Percentiles rank a stretch among this genome's conserved stretches.
Evolutionary conservation across 768 basidiomycete genomes (phyloP).

Genomic region (Neoboletus magnificus): DNA sequence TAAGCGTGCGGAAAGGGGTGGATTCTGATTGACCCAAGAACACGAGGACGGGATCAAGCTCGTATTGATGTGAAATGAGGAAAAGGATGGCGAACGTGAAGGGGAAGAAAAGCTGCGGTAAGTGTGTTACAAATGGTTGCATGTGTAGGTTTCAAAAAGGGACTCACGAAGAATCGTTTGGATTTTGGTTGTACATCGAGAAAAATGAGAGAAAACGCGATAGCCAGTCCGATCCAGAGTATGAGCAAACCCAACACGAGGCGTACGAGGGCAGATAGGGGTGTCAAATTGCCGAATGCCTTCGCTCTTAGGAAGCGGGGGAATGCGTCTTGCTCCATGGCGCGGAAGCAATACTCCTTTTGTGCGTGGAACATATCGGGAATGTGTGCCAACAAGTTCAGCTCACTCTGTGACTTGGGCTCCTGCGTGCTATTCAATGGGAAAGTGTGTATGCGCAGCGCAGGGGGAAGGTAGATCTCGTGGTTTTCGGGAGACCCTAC

Average conservation of each 20-base stretch:
- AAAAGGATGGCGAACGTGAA: constrained; percentile 87
- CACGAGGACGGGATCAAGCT: constrained; percentile 93
- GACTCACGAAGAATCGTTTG: constrained; percentile 90
- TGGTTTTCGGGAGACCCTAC: constrained; percentile 85
- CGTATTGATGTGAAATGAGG: constrained; percentile 94
- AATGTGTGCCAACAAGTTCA: constrained; percentile 77
- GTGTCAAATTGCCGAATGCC: constrained; percentile 97
- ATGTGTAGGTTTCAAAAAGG: neutral
- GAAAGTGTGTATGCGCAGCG: constrained; percentile 88
- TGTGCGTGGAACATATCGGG: constrained; percentile 97
- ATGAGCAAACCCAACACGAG: constrained; percentile 80
- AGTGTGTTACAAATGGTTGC: constrained; percentile 2
- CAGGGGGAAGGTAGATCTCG: constrained; percentile 95
- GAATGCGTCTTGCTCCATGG: constrained; percentile 94
- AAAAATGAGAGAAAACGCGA: constrained; percentile 89
- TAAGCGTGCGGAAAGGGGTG: constrained; percentile 92
- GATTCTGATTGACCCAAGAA: constrained; percentile 94
- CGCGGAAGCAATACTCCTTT: constrained; percentile 95
- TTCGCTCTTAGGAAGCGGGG: constrained; percentile 93
- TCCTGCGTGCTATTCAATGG: constrained; percentile 74
- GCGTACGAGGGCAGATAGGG: constrained; percentile 82
- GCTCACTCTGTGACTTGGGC: constrained; percentile 64
- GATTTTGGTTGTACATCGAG: constrained; percentile 90
- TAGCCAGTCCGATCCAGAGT: constrained; percentile 93
- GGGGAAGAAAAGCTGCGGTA: constrained; percentile 82